Conservation (phyloP, 371 early-diverging fungal species). For the Mucor velutinosus region DNA sequence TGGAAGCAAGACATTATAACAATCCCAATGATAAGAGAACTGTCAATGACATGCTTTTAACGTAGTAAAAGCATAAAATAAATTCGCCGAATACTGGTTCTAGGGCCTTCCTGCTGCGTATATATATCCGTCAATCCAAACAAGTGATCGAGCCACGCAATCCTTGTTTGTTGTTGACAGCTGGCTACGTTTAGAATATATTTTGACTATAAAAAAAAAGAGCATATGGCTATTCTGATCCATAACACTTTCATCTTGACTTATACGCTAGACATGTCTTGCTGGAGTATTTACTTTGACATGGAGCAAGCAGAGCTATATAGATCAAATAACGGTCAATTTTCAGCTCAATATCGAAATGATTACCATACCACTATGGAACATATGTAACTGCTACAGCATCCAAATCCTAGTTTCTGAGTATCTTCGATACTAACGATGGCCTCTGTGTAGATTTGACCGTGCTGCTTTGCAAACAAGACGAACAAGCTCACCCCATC, state of each 20-base stretch:
- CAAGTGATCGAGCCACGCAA: not conserved
- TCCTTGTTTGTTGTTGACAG: not conserved
- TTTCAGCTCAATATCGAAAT: not conserved
- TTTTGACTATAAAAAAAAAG: not conserved
- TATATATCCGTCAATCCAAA: not conserved
- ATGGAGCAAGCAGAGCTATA: not conserved
- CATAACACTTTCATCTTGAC: no score
- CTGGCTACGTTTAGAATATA: not conserved
- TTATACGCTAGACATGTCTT: no score
- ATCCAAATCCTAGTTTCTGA: not conserved
- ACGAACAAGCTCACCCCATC: not conserved
- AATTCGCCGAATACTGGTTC: not conserved
- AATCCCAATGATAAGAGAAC: constrained; percentile 20
- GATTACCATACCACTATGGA: not conserved
- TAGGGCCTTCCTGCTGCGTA: not conserved
- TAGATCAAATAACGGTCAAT: not conserved
- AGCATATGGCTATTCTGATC: no score
- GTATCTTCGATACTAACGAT: not conserved
- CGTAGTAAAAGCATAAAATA: not conserved
- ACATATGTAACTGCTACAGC: not conserved
- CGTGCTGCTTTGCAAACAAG: not conserved
- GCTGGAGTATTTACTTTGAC: not conserved
- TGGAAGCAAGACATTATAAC: constrained; percentile 26
- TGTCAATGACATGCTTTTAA: constrained; percentile 29
- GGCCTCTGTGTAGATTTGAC: not conserved